Percentiles rank a stretch among this genome's conserved stretches.
Evolutionary conservation across 352 stramenopile genomes (phyloP).

Genomic region (Phytophthora kernoviae): DNA sequence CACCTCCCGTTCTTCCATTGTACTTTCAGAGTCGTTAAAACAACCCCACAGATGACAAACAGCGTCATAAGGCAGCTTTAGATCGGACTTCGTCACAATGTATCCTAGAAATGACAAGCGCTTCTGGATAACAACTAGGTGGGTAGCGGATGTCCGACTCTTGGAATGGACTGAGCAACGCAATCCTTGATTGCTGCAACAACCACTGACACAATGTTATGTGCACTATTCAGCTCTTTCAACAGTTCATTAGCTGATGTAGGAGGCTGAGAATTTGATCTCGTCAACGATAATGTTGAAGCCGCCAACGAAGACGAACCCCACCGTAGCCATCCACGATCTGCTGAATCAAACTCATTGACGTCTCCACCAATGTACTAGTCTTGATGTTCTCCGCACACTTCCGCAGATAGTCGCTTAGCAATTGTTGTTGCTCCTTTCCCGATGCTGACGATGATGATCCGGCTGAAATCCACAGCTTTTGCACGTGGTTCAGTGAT

Average conservation of each 20-base stretch:
- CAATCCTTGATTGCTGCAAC: constrained; percentile 60
- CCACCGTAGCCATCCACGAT: constrained; percentile 60
- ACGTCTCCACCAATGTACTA: constrained; percentile 63
- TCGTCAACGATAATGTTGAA: constrained; percentile 51
- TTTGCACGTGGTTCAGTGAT: constrained; percentile 77
- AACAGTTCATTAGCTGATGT: constrained; percentile 60
- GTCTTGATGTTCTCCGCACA: constrained; percentile 72
- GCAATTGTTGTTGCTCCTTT: constrained; percentile 77
- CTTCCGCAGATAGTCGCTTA: constrained; percentile 76
- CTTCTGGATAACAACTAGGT: constrained; percentile 36
- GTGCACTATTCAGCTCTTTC: constrained; percentile 68
- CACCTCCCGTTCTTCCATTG: constrained; percentile 42
- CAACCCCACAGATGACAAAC: constrained; percentile 66
- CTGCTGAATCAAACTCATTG: constrained; percentile 76
- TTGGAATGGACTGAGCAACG: constrained; percentile 26
- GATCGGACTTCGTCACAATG: constrained; percentile 71
- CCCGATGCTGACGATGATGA: constrained; percentile 51
- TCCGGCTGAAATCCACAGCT: constrained; percentile 53
- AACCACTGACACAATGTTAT: constrained; percentile 64
- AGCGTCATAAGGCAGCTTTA: constrained; percentile 69
- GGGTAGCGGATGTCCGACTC: constrained; percentile 8
- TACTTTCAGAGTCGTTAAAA: constrained; percentile 46
- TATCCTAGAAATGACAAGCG: constrained; percentile 79
- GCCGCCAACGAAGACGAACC: constrained; percentile 34
- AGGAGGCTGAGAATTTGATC: constrained; percentile 29